phyloP scores from a whole-genome alignment of 257 asterid species.

The Lantana camara region DNA sequence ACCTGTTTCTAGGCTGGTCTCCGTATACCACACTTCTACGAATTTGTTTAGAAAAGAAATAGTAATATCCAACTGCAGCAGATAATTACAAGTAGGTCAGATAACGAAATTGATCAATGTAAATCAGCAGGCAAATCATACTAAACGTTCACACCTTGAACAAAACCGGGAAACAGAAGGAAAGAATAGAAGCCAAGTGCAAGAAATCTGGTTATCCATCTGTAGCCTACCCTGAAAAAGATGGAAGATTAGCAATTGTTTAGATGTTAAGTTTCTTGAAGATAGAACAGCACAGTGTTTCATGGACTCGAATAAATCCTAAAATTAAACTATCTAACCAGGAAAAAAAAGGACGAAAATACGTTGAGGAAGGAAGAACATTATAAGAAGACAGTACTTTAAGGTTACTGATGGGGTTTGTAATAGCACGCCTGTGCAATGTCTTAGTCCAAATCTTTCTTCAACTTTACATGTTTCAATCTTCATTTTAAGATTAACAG shows the following conservation, averaged over 20 bases:
- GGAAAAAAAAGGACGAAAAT: neutral
- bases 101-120: neutral
- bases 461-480: constrained; percentile 3
- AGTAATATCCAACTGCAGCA: constrained; percentile 87
- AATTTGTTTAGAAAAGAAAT: constrained; percentile 74
- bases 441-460: neutral
- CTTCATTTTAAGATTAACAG: neutral
- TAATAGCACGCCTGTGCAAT: neutral
- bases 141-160: constrained; percentile 68
- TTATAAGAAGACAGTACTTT: constrained; percentile 12
- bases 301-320: neutral
- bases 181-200: constrained; percentile 89
- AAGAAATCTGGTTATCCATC: constrained; percentile 83
- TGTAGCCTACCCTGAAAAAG: constrained; percentile 89
- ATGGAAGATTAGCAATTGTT: constrained; percentile 38
- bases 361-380: neutral
- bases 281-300: neutral
- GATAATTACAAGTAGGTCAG: constrained; percentile 8
- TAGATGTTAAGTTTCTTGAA: constrained; percentile 18
- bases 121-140: neutral
- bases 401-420: neutral
- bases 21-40: constrained; percentile 87
- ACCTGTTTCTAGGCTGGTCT: constrained; percentile 96
- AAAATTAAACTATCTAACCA: neutral
- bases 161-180: constrained; percentile 84